Percentiles rank a stretch among this genome's conserved stretches.
Conservation (phyloP, 2,329 filamentous ascomycete genomes). For the Alternaria brassicae region DNA sequence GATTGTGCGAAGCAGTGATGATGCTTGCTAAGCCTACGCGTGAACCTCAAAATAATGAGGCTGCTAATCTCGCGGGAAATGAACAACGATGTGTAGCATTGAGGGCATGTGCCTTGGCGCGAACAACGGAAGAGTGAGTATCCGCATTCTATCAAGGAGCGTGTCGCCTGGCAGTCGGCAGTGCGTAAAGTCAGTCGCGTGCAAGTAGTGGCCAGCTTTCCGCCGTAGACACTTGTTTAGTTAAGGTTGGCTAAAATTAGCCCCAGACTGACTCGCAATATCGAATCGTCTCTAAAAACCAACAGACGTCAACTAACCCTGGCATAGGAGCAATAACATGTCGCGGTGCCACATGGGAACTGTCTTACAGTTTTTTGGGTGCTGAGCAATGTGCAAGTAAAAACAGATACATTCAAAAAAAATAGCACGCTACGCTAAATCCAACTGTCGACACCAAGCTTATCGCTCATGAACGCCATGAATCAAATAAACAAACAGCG, state of each 20-base stretch:
- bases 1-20: neutral
- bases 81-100: neutral
- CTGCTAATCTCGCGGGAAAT: neutral
- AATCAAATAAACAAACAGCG: neutral
- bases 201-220: conserved; percentile 8
- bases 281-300: neutral
- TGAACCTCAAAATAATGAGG: neutral
- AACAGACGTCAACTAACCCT: conserved; percentile 2
- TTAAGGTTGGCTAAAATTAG: conserved; percentile 16
- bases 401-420: conserved; percentile 9
- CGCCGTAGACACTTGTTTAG: conserved; percentile 22
- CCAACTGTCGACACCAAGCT: neutral
- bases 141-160: conserved; percentile 7
- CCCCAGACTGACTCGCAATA: conserved; percentile 1
- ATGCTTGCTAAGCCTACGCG: neutral
- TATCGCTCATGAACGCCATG: conserved; percentile 10
- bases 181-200: neutral
- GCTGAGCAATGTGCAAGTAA: conserved; percentile 10
- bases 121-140: conserved; percentile 4
- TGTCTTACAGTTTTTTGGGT: neutral
- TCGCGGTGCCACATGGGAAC: neutral
- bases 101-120: neutral
- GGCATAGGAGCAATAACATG: neutral
- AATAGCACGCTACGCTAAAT: conserved; percentile 7
- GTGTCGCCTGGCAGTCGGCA: neutral